phyloP scores from a whole-genome alignment of 768 basidiomycete species.

The Lentinus tigrinus region DNA sequence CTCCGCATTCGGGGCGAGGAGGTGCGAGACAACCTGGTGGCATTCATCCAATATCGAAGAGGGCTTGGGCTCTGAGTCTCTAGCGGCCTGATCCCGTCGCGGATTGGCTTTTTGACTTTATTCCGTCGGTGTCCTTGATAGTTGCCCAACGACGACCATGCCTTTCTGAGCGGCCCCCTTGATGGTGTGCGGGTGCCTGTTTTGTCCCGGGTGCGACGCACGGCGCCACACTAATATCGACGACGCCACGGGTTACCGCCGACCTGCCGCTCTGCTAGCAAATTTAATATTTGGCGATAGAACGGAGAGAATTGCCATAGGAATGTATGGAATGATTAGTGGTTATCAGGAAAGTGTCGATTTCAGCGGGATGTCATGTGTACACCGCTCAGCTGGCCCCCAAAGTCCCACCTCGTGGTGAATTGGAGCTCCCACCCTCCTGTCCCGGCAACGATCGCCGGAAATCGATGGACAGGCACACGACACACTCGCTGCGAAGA shows the following conservation, averaged over 20 bases:
- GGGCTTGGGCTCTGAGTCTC: constrained; percentile 52
- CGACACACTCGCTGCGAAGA: neutral
- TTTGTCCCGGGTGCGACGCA: neutral
- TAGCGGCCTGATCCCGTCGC: constrained; percentile 9
- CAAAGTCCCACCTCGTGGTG: neutral
- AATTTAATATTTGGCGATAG: no score
- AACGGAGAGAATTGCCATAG: no score
- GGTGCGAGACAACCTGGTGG: constrained; percentile 71
- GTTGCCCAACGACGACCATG: constrained; percentile 4
- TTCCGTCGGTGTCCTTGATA: constrained; percentile 3
- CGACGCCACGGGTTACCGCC: no score
- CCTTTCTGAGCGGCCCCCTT: neutral
- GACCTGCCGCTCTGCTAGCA: no score
- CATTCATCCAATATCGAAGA: constrained; percentile 72
- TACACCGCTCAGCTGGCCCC: no score
- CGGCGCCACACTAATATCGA: no score
- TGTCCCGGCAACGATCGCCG: neutral
- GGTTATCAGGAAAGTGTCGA: no score
- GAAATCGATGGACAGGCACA: constrained; percentile 1
- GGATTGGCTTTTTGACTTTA: constrained; percentile 3
- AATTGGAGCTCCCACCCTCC: neutral
- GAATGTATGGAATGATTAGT: no score
- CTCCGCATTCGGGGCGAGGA: constrained; percentile 71
- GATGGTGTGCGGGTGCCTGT: neutral
- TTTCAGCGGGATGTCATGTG: no score